These are phyloP conservation scores for Phaeosphaeria sp. DNA, from an alignment of 2,329 filamentous ascomycete species.

Conservation along the genomic window DNA sequence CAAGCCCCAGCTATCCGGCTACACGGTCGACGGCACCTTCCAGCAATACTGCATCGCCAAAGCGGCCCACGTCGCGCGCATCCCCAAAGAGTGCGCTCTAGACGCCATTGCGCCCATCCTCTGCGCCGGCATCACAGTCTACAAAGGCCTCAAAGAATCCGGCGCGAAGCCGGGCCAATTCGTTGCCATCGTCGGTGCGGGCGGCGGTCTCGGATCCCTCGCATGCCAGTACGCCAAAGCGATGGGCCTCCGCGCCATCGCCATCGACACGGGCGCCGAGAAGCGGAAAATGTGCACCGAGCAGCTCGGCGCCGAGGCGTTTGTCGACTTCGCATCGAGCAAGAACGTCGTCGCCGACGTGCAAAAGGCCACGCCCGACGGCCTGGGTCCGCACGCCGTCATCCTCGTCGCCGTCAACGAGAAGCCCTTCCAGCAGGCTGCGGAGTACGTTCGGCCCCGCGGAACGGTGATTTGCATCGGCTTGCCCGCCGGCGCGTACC, in stretches of 20 bases:
- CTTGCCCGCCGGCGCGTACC: conserved; percentile 76
- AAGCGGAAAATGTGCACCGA: conserved; percentile 74
- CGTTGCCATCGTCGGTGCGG: conserved; percentile 85
- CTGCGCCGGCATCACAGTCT: conserved; percentile 86
- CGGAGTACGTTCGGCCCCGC: conserved; percentile 81
- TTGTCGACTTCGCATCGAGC: conserved; percentile 79
- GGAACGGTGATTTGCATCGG: conserved; percentile 90
- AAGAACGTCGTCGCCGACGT: conserved; percentile 85
- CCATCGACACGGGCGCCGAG: conserved; percentile 83
- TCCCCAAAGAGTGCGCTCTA: conserved; percentile 78
- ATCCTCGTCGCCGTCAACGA: conserved; percentile 85
- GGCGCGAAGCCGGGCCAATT: conserved; percentile 75
- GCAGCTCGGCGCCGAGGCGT: conserved; percentile 73
- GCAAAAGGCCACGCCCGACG: conserved; percentile 78
- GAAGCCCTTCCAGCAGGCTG: conserved; percentile 94
- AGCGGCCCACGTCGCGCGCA: conserved; percentile 81
- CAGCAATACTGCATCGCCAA: conserved; percentile 92
- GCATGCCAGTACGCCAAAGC: conserved; percentile 89
- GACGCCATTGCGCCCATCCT: conserved; percentile 81
- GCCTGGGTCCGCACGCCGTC: conserved; percentile 85
- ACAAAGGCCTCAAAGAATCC: conserved; percentile 90
- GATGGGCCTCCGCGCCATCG: conserved; percentile 83
- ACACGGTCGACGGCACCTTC: conserved; percentile 92
- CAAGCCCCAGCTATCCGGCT: conserved; percentile 79
- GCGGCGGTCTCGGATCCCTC: conserved; percentile 80